Base-by-base conservation (phyloP, 768 basidiomycete species). In the Naganishia kalamii region DNA sequence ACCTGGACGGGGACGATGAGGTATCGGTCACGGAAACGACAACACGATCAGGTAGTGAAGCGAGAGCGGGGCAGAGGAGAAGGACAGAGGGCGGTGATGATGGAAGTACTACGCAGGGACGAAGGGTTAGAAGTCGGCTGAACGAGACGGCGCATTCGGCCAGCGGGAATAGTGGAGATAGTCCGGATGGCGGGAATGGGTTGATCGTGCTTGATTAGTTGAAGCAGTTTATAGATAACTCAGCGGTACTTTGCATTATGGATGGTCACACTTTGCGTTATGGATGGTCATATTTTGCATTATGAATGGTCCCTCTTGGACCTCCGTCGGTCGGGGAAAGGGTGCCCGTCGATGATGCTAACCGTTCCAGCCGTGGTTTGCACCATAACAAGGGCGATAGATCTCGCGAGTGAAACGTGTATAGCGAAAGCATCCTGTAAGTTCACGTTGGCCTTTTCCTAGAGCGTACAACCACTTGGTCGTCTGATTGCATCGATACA, bases 91-190 rank as follows among this genome's bases (percentile, higher is more conserved):
- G 54, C 23, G 54, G 54, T 15, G 54, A 57, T 23, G 54, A n/a
- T n/a, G n/a, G n/a, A n/a, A n/a, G 32, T 3, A 57, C 35, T 25
- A 35, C 7, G 27, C 54, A 57, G n/a, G 54, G 54, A 15, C 23
- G 54, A 57, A 57, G 54, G 40, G 54, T 57, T 7, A 57, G 54
- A 27, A 57, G 54, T n/a, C 27, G 54, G 35, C 23, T 57, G 23
- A 25, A 35, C 37, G 54, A 57, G 54, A 57, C 37, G 11, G 37
- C 30, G 21, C 8, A 44, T 6, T n/a, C 43, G 7, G 19, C 13
- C 7, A 44, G 19, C 43, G 43, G n/a, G n/a, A n/a, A n/a, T n/a
- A n/a, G n/a, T n/a, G n/a, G n/a, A n/a, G n/a, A n/a, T n/a, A n/a
- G n/a, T n/a, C n/a, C 48, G 12, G 48, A 29, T 4, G 48, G 48